Conservation (phyloP, 2,329 filamentous ascomycete genomes). For the Ceratocystis papillata region DNA sequence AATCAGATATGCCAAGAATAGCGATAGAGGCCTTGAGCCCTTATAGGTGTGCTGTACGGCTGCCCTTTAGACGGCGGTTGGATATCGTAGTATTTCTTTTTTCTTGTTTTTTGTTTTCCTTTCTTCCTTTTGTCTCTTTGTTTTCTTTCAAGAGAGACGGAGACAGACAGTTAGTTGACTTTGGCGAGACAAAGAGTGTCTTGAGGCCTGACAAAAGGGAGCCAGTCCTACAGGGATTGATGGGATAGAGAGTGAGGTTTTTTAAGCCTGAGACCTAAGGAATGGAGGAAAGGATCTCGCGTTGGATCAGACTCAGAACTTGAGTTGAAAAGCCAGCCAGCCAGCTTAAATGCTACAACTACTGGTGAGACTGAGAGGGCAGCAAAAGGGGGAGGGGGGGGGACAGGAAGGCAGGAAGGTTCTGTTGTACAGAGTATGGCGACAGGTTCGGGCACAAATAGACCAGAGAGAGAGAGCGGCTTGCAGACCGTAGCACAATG, state of each 20-base stretch:
- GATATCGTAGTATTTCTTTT: too few relatives aligned
- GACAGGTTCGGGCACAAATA: background rate
- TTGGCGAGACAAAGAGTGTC: background rate
- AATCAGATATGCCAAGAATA: background rate
- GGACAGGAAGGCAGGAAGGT: background rate
- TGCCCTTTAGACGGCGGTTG: too few relatives aligned
- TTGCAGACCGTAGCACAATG: background rate
- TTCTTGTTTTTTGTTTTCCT: too few relatives aligned
- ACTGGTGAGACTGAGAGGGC: background rate
- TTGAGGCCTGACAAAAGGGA: constrained; percentile 10
- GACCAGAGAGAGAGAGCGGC: background rate
- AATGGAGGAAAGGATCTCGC: background rate
- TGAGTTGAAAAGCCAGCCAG: background rate
- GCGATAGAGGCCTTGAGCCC: too few relatives aligned
- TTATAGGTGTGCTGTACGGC: too few relatives aligned
- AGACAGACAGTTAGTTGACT: background rate
- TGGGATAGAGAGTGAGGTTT: background rate
- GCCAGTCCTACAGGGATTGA: background rate
- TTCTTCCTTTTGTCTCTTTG: background rate
- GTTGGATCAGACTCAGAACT: background rate
- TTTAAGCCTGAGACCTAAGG: background rate
- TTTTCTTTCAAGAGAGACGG: background rate
- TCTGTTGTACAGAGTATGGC: background rate
- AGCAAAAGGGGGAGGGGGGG: too few relatives aligned
- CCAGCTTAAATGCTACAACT: background rate